Evolutionary conservation across 495 filamentous ascomycete species (phyloP), one percentile per base, ranked within the genome.

Genomic region (Amphirosellinia nigrospora): DNA sequence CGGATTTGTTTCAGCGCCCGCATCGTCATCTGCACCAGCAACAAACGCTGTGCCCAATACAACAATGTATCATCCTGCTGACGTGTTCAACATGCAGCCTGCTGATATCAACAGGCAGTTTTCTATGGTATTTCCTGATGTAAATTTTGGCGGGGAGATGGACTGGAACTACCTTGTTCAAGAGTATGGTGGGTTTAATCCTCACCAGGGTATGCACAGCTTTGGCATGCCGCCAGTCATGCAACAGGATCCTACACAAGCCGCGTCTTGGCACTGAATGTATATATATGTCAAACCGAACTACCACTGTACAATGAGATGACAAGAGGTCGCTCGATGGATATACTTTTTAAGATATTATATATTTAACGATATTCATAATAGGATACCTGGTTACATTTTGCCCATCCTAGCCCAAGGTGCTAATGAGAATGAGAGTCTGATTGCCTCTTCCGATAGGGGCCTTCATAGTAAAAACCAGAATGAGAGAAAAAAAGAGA

Each of bases 161-260:
- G 82, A 84, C 45, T 83, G 81, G 82, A 79, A 80, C 48, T 83
- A 80, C 60, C 48, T 84, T 16, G 74, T 83, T 43, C 82, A 78
- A 64, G 74, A 83, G 69, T 80, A 81, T 43, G 79, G 81, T 8
- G 80, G 79, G 43, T 82, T 79, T 64, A 79, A 74, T 41, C 62
- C 69, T 34, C 52, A 71, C 7, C 69, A 59, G 9, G 41, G 58
- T 19, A 46, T 58, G 38, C 60, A 70, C 3, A 28, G 59, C 60
- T 70, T 70, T 30, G 68, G 59, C 26, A 41, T 63, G 58, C 36
- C 32, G 10, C 58, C 9, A 23, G 32, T 62, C 32, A 30, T 53
- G 48, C 68, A n/a, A n/a, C n/a, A 45, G 39, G 68, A 70, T 30
- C 60, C 68, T 23, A 53, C 68, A 39, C 68, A 55, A 46, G 60